Conservation (phyloP, 2,329 filamentous ascomycete genomes). For the Chrysoporthe puriensis region DNA sequence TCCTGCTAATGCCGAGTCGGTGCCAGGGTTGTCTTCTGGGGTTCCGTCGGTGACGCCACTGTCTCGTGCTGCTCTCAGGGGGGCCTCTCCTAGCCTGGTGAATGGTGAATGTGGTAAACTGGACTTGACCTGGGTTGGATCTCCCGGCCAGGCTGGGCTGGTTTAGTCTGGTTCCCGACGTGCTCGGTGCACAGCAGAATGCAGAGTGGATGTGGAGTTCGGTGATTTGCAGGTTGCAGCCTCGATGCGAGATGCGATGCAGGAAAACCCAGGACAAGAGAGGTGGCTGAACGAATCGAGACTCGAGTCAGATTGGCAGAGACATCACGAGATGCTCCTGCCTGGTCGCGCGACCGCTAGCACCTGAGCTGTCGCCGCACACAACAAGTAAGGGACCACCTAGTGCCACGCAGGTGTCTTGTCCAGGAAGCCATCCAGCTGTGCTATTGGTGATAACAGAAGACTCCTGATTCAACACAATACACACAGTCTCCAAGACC, state of each 20-base stretch:
- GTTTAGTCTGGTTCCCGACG: not conserved
- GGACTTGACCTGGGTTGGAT: not conserved
- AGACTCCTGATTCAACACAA: too few relatives aligned
- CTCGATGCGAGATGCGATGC: not conserved
- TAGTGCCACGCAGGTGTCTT: too few relatives aligned
- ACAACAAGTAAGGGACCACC: too few relatives aligned
- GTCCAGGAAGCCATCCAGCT: not conserved
- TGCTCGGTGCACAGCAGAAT: not conserved
- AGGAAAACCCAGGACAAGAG: not conserved
- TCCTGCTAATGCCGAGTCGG: not conserved
- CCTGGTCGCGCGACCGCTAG: not conserved
- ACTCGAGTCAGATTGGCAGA: not conserved
- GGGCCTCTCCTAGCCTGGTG: not conserved
- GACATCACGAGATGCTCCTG: conserved; percentile 2
- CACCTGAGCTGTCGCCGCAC: not conserved
- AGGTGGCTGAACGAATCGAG: not conserved
- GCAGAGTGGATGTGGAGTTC: not conserved
- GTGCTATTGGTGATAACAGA: too few relatives aligned
- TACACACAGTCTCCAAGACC: too few relatives aligned
- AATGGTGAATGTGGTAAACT: too few relatives aligned
- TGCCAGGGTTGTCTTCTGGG: not conserved
- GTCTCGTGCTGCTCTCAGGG: not conserved
- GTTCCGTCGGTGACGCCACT: conserved; percentile 13
- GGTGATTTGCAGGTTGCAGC: too few relatives aligned
- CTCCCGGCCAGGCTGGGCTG: not conserved